Evolutionary conservation across 2,329 filamentous ascomycete species (phyloP).

Genomic region (Xylariaceae sp.): DNA sequence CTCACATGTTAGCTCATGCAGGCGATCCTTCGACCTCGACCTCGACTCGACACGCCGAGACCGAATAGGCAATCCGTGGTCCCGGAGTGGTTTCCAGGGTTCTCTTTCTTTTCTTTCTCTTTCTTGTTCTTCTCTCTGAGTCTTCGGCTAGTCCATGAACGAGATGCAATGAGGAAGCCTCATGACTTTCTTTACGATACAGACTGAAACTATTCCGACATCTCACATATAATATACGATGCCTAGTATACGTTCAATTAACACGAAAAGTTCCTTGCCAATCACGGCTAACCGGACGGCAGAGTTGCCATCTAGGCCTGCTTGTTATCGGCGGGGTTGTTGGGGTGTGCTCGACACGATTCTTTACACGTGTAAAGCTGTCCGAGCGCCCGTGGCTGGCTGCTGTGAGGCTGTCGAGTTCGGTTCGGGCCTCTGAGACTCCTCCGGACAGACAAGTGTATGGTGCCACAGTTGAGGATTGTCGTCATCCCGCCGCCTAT

Average conservation of each 20-base stretch:
- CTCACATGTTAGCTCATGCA: too few relatives aligned
- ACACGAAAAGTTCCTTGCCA: background rate
- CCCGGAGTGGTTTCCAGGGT: background rate
- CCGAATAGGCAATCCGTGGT: background rate
- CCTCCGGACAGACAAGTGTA: background rate
- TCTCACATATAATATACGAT: background rate
- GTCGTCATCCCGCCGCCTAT: slow-evolving; percentile 10
- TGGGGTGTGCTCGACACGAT: background rate
- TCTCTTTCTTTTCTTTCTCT: background rate
- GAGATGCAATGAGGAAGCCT: background rate
- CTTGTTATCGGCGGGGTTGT: background rate
- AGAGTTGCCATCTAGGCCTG: background rate
- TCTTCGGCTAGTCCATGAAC: background rate
- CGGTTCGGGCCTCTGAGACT: background rate
- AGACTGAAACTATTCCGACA: background rate
- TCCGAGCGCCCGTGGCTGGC: background rate
- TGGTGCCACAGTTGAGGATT: background rate
- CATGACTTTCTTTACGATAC: background rate
- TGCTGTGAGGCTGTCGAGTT: background rate
- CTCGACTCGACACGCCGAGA: background rate
- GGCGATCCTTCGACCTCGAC: too few relatives aligned
- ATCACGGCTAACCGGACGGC: background rate
- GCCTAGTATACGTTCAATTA: background rate
- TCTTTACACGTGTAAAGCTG: background rate
- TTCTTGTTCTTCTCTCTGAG: background rate